Evolutionary conservation across 345 rosid genomes (phyloP), one percentile per base, ranked within the genome.

Genomic region (Abelmoschus esculentus): DNA sequence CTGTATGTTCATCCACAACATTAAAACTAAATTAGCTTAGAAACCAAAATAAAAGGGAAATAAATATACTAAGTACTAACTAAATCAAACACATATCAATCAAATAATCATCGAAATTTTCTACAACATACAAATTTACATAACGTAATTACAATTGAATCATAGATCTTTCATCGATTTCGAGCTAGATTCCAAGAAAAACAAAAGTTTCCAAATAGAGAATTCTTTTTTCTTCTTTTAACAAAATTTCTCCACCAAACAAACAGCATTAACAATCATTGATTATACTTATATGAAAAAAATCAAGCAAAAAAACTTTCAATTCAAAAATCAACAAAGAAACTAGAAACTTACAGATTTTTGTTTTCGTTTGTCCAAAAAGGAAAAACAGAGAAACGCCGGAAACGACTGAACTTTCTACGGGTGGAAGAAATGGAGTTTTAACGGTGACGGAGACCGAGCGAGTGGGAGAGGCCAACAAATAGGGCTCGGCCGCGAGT

Each of bases 1-100:
- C 26, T 22, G 26, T 22, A 71, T 18, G 54, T 63, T 52, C 71
- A 74, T 56, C n/a, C 66, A 70, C 53, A 70, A 19, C 54, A 38
- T 71, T 18, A 22, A 55, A 46, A 49, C 15, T 49, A 13, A 49
- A 49, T 49, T 49, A 49, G n/a, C 53, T 49, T 49, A 13, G 17
- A 49, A 49, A 49, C n/a, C 1, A 49, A 49, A 49, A 49, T 14
- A 49, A 66, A 42, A 7, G 8, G 5, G n/a, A 3, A 29, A 5
- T 7, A 49, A 49, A 49, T 49, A 17, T 15, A 5, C 6, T 3
- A 46, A 46, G 15, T 1, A 46, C 12, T 5, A 12, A 47, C 52
- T 47, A 47, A 12, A 47, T 3, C 52, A 14, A 14, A 38, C 8
- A 38, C 10, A 1, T 36, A 8, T 36, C 42, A 36, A 7, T 38